Evolutionary conservation across 306 rosid species (phyloP).

Genomic region (Dryas octopetala): DNA sequence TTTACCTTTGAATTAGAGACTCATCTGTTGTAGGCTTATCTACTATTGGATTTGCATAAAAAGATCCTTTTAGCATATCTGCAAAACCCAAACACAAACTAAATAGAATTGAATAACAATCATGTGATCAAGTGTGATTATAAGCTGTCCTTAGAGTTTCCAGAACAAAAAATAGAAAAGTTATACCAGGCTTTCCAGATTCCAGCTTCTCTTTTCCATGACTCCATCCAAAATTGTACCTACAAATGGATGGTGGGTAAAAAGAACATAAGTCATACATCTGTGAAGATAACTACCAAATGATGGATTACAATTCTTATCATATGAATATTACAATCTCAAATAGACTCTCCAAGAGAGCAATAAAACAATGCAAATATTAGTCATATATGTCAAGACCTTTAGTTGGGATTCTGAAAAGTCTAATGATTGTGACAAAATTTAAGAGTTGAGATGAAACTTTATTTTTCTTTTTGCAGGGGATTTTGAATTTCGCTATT

Average conservation of each 20-base stretch:
- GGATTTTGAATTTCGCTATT: background rate
- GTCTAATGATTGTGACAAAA: background rate
- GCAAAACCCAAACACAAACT: slow-evolving; percentile 26
- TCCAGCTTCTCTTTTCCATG: slow-evolving; percentile 97
- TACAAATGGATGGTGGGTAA: slow-evolving; percentile 33
- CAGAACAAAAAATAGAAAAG: slow-evolving; percentile 17
- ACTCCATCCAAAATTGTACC: slow-evolving; percentile 99
- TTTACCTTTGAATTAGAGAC: slow-evolving; percentile 71
- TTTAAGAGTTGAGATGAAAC: background rate
- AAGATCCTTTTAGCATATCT: slow-evolving; percentile 89
- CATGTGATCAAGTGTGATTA: background rate
- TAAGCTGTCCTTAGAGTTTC: slow-evolving; percentile 10
- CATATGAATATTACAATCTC: background rate
- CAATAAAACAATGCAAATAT: background rate
- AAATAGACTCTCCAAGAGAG: background rate
- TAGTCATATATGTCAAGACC: background rate
- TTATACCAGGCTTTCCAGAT: slow-evolving; percentile 86
- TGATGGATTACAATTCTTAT: background rate
- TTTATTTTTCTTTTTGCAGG: background rate
- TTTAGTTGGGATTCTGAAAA: too few relatives aligned
- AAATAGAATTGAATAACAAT: slow-evolving; percentile 2
- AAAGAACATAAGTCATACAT: slow-evolving; percentile 14
- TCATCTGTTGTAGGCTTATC: slow-evolving; percentile 80
- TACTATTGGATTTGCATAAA: slow-evolving; percentile 86
- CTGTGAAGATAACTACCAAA: background rate